Evolutionary conservation across 2,329 filamentous ascomycete species (phyloP).

Genomic region (Phoma sp.): DNA sequence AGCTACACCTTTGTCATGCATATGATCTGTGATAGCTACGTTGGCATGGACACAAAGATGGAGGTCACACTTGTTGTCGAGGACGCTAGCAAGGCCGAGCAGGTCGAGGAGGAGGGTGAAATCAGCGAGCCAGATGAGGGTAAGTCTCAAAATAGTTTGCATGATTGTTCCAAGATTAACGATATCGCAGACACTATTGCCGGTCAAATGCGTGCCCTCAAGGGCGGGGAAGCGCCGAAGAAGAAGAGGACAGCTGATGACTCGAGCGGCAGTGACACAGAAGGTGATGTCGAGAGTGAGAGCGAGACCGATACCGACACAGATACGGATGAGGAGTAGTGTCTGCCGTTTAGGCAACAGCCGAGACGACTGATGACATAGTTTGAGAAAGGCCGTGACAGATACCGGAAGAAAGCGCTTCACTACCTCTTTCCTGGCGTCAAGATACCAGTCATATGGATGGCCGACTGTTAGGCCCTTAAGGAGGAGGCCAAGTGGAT

Average conservation of each 20-base stretch:
- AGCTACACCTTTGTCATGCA: conserved; percentile 96
- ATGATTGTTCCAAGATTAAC: conserved; percentile 28
- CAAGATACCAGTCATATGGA: too few relatives aligned
- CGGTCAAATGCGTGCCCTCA: conserved; percentile 87
- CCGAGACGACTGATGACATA: not conserved
- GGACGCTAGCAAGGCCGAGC: conserved; percentile 82
- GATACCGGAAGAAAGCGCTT: too few relatives aligned
- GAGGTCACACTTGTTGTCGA: conserved; percentile 89
- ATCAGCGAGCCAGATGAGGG: conserved; percentile 98
- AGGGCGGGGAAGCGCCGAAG: conserved; percentile 67
- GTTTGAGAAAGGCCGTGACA: too few relatives aligned
- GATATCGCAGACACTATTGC: conserved; percentile 75
- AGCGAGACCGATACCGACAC: conserved; percentile 58
- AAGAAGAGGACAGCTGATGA: conserved; percentile 67
- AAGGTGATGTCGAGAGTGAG: conserved; percentile 64
- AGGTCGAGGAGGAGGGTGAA: conserved; percentile 85
- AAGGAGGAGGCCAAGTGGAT: too few relatives aligned
- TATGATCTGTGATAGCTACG: conserved; percentile 90
- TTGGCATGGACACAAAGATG: conserved; percentile 91
- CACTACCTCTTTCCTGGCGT: too few relatives aligned
- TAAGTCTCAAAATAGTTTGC: conserved; percentile 45
- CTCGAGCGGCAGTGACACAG: conserved; percentile 66
- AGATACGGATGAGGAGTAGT: conserved; percentile 50
- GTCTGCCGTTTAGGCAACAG: not conserved
- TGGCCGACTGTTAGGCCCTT: too few relatives aligned